Conservation (phyloP, 2,329 filamentous ascomycete species). For the Xenoacremonium recifei region DNA sequence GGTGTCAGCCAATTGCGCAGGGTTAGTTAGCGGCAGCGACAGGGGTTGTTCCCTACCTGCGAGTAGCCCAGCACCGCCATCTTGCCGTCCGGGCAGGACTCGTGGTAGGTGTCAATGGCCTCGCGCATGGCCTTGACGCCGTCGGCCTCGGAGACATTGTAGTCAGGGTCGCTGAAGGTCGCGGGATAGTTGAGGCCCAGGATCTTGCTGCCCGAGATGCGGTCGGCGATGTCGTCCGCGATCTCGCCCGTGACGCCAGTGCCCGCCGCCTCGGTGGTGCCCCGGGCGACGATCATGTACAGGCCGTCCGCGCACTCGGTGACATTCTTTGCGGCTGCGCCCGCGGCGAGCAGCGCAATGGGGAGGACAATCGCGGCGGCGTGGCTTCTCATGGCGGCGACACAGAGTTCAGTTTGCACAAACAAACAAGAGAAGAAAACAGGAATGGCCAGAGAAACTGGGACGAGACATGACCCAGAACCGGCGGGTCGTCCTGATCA, state of each 20-base stretch:
- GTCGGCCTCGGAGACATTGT: conserved; percentile 33
- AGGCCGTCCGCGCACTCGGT: conserved; percentile 35
- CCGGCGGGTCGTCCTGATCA: not conserved
- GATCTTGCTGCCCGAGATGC: conserved; percentile 34
- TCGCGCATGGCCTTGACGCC: conserved; percentile 31
- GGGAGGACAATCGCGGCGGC: conserved; percentile 7
- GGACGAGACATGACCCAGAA: not conserved
- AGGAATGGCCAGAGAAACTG: not conserved
- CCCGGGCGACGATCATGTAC: conserved; percentile 40
- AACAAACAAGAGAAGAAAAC: not conserved
- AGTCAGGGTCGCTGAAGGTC: conserved; percentile 28
- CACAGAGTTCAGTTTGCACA: conserved; percentile 1
- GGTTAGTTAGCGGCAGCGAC: no score
- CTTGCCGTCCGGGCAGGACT: conserved; percentile 37
- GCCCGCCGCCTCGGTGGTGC: conserved; percentile 34
- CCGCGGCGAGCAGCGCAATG: conserved; percentile 23
- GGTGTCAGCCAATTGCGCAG: no score
- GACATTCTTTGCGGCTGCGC: conserved; percentile 18
- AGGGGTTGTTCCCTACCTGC: no score
- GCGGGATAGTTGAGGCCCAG: conserved; percentile 39
- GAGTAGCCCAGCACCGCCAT: conserved; percentile 42
- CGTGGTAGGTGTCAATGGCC: conserved; percentile 30
- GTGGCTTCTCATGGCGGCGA: not conserved
- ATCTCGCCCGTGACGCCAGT: conserved; percentile 32
- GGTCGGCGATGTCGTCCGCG: conserved; percentile 30